These are phyloP conservation scores for Colletotrichum eremochloae DNA, from an alignment of 2,329 filamentous ascomycete genomes.

Conservation along the genomic window DNA sequence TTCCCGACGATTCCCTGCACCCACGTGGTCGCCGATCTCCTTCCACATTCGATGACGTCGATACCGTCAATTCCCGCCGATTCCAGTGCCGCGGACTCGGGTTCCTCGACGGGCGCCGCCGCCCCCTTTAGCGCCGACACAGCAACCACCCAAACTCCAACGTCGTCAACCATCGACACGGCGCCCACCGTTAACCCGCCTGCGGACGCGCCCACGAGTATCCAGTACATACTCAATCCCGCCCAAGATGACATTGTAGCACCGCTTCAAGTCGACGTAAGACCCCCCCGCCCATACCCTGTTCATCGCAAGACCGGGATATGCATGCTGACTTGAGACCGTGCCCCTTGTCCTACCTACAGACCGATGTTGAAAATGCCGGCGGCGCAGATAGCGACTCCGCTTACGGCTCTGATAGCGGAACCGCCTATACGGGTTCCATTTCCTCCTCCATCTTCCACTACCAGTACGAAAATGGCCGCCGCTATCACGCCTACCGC, in stretches of 20 bases:
- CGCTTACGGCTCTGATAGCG: slow-evolving; percentile 51
- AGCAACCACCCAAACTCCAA: slow-evolving; percentile 1
- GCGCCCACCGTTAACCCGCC: slow-evolving; percentile 16
- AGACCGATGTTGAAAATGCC: slow-evolving; percentile 32
- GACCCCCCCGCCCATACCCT: not conserved
- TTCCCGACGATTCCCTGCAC: not conserved
- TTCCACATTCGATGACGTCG: slow-evolving; percentile 23
- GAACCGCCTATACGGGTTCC: slow-evolving; percentile 50
- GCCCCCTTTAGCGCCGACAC: not conserved
- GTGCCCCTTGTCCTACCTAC: not conserved
- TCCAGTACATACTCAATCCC: slow-evolving; percentile 40
- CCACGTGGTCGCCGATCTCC: slow-evolving; percentile 1
- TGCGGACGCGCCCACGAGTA: slow-evolving; percentile 11
- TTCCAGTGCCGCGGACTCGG: slow-evolving; percentile 34
- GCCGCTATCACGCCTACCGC: slow-evolving; percentile 62
- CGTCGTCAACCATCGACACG: not conserved
- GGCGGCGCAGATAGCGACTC: slow-evolving; percentile 50
- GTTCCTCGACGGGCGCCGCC: not conserved
- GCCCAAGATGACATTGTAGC: slow-evolving; percentile 42
- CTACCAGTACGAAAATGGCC: slow-evolving; percentile 62
- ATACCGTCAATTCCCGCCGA: slow-evolving; percentile 4
- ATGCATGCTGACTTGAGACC: slow-evolving; percentile 20
- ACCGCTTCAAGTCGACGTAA: slow-evolving; percentile 47
- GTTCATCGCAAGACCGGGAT: not conserved
- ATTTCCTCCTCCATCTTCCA: slow-evolving; percentile 59